Base-by-base conservation (phyloP, 768 basidiomycete species). In the Gelatoporia subvermispora region DNA sequence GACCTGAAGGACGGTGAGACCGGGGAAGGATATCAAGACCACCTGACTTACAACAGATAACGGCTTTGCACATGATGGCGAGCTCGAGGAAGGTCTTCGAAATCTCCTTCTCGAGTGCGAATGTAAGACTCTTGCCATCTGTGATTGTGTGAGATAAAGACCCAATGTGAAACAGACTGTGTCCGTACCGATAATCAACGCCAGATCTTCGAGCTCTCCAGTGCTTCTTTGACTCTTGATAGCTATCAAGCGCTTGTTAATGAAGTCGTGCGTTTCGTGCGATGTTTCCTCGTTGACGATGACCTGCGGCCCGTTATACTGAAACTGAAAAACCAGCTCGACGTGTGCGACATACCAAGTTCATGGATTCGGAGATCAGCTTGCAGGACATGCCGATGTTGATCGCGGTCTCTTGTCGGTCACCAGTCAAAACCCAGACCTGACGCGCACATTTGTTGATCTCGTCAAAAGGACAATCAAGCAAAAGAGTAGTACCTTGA, bases 381-480 rank as follows among this genome's bases (percentile, higher is more conserved):
- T 93, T 80, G 71, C 96, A 98, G 1, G 93, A 95, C 78, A 98
- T 85, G 45, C 96, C 96, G 54, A 99, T 98, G 60, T 99, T 99
- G 68, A 99, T 97, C 15, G 96, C 96, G 1, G 96, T 99, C 68
- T 99, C 96, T 70, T 99, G 96, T 55, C 96, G 75, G 66, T 99
- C 96, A 1, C 96, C 96, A 2, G 96, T 99, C 43, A 99, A 71
- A 8, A 99, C 94, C 96, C 96, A 99, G 16, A 99, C 84, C 85
- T 88, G 54, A 5, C 49, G 4, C 21, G 9, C 21, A 43, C 20
- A 43, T 15, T 18, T n/a, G 7, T 24, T n/a, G 9, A 25, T 44
- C n/a, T n/a, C n/a, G n/a, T n/a, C n/a, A n/a, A n/a, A 4, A 9
- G 35, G 23, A 11, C 35, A 20, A 35, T 17, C 34, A 25, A 36